Evolutionary conservation across 1,139 yeast species (phyloP), one percentile per base, ranked within the genome.

Genomic region (Geotrichum cucujoidarum): DNA sequence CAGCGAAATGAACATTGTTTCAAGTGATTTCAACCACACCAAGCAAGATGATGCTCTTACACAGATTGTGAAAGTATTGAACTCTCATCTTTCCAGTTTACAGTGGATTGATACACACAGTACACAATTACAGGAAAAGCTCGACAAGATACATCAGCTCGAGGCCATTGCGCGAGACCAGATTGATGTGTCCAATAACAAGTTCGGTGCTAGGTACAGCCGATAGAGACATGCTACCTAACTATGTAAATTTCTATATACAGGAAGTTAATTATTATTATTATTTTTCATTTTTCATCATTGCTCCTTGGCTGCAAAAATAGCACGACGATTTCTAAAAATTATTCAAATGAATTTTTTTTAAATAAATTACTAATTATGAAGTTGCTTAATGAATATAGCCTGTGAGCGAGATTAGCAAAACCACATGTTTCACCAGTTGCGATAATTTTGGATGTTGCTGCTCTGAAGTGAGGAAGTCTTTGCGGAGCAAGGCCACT

Each of bases 61-160:
- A 65, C 71, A 70, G 49, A 78, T 92, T 55, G 83, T 94, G 42
- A 83, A 82, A 65, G 74, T 94, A 54, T 76, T 92, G 64, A 90
- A 92, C 63, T 78, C 89, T 43, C 98, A 92, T 65, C 72, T 92
- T 64, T 94, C 90, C 55, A 88, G 95, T 56, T 75, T 92, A 66
- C 88, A 83, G 64, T 90, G 92, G 74, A 79, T 92, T 51, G 96
- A 92, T 60, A 75, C 75, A 52, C 77, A 81, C 52, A 88, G 95
- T 51, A 75, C 75, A 18, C 71, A 72, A 33, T 73, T 92, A 60
- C 86, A 83, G 63, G 77, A 77, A 37, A 85, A 86, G 66, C 66
- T 92, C 53, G 73, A 72, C 20, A 70, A 60, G 37, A 61, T 66
- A 41, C 61, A 60, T 32, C 45, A 48, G 34, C 43, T 60, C 36